phyloP scores from a whole-genome alignment of 1,284 basidiomycete genomes.

The Leccinum griseonigrum region DNA sequence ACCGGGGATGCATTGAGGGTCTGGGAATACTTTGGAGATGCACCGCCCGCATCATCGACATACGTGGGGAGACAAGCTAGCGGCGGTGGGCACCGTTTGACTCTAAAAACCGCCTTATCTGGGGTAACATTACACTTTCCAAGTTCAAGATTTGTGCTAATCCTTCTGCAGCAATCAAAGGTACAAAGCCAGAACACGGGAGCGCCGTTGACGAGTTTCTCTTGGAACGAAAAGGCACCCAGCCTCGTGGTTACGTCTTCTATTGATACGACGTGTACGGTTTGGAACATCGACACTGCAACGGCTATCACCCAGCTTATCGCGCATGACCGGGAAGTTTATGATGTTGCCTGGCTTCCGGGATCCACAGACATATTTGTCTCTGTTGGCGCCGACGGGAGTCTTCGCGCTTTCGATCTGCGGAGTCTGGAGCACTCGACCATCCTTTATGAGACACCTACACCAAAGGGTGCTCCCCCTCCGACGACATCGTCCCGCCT shows the following conservation, averaged over 20 bases:
- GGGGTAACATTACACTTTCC: slow-evolving; percentile 60
- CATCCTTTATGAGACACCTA: slow-evolving; percentile 94
- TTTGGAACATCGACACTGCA: slow-evolving; percentile 96
- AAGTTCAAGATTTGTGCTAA: slow-evolving; percentile 13
- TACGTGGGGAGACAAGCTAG: slow-evolving; percentile 71
- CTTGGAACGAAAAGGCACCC: slow-evolving; percentile 91
- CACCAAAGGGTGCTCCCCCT: slow-evolving; percentile 64
- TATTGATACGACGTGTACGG: slow-evolving; percentile 93
- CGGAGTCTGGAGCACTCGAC: slow-evolving; percentile 97
- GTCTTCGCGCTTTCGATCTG: slow-evolving; percentile 93
- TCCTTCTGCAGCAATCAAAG: slow-evolving; percentile 70
- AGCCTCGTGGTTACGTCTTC: slow-evolving; percentile 92
- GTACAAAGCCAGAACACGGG: slow-evolving; percentile 78
- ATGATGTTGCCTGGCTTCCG: slow-evolving; percentile 98
- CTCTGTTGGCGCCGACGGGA: slow-evolving; percentile 97
- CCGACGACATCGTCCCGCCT: slow-evolving; percentile 63
- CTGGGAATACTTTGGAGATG: slow-evolving; percentile 79
- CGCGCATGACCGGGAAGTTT: slow-evolving; percentile 98
- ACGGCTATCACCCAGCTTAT: slow-evolving; percentile 97
- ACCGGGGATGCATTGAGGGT: slow-evolving; percentile 88
- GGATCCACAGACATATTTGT: slow-evolving; percentile 98
- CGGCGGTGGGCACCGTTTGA: slow-evolving; percentile 56
- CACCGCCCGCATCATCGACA: slow-evolving; percentile 50
- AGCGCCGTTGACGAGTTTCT: slow-evolving; percentile 92
- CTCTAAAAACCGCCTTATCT: slow-evolving; percentile 69